Evolutionary conservation across 352 stramenopile species (phyloP).

Genomic region (Pythium brachiatum): DNA sequence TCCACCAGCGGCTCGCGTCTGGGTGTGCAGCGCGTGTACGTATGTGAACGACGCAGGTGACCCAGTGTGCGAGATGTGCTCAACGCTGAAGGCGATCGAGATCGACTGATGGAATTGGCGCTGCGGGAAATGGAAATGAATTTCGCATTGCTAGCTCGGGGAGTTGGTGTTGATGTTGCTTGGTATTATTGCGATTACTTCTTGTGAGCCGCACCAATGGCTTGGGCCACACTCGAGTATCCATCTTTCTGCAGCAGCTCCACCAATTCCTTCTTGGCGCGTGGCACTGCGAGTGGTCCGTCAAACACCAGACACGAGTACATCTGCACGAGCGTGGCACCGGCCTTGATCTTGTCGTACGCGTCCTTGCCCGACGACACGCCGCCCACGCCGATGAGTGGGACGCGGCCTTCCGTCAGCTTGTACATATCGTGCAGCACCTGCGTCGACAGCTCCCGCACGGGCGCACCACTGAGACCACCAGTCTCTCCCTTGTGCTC

Average conservation of each 20-base stretch:
- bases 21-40: slow-evolving; percentile 72
- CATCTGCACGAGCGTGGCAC: slow-evolving; percentile 94
- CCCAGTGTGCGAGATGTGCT: slow-evolving; percentile 68
- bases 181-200: slow-evolving; percentile 7
- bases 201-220: slow-evolving; percentile 83
- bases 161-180: too few relatives aligned
- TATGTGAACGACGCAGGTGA: slow-evolving; percentile 72
- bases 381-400: slow-evolving; percentile 95
- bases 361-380: slow-evolving; percentile 92
- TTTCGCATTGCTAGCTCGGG: neutral
- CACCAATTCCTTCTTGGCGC: slow-evolving; percentile 88
- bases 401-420: slow-evolving; percentile 91
- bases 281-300: slow-evolving; percentile 81
- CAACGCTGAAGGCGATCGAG: slow-evolving; percentile 36
- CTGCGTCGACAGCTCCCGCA: slow-evolving; percentile 93
- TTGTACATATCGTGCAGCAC: slow-evolving; percentile 95
- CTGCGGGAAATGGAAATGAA: neutral
- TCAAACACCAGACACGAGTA: slow-evolving; percentile 94
- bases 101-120: slow-evolving; percentile 27
- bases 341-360: slow-evolving; percentile 97
- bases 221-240: slow-evolving; percentile 77
- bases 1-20: slow-evolving; percentile 30
- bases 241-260: slow-evolving; percentile 81
- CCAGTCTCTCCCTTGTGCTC: slow-evolving; percentile 83
- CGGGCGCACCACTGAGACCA: slow-evolving; percentile 94